Percentiles rank a stretch among this genome's conserved stretches.
These are phyloP conservation scores for Sphaerulina populicola DNA, from an alignment of 2,329 filamentous ascomycete species.

Conservation along the genomic window DNA sequence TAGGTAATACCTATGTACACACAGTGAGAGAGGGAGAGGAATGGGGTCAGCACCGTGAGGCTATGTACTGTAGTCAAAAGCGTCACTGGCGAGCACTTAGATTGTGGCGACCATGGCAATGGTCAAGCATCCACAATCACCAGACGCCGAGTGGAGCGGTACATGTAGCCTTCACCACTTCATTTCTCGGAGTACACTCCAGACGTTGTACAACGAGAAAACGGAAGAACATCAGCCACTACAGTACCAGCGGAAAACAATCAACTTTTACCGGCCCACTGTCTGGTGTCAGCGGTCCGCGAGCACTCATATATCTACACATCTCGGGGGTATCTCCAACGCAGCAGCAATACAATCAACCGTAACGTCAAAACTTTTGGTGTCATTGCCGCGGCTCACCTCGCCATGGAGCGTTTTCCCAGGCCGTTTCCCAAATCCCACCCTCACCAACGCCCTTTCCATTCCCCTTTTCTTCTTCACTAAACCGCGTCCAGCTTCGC, in stretches of 20 bases:
- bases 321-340: background rate
- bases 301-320: background rate
- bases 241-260: background rate
- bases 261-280: background rate
- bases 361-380: background rate
- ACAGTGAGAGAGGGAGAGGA: too few relatives aligned
- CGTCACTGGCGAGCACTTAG: too few relatives aligned
- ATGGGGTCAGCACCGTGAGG: too few relatives aligned
- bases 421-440: background rate
- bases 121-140: too few relatives aligned
- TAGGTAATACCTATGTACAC: too few relatives aligned
- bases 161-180: background rate
- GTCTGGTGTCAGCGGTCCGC: background rate
- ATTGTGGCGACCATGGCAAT: too few relatives aligned
- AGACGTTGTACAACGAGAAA: background rate
- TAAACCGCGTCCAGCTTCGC: conserved; percentile 2
- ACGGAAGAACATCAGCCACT: background rate
- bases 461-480: background rate
- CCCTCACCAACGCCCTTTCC: background rate
- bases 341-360: background rate
- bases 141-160: too few relatives aligned
- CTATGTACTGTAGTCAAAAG: too few relatives aligned
- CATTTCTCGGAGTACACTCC: background rate
- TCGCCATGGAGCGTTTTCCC: background rate
- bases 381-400: background rate